These are phyloP conservation scores for Wickerhamiella cacticola DNA, from an alignment of 805 yeast genomes.

Conservation along the genomic window DNA sequence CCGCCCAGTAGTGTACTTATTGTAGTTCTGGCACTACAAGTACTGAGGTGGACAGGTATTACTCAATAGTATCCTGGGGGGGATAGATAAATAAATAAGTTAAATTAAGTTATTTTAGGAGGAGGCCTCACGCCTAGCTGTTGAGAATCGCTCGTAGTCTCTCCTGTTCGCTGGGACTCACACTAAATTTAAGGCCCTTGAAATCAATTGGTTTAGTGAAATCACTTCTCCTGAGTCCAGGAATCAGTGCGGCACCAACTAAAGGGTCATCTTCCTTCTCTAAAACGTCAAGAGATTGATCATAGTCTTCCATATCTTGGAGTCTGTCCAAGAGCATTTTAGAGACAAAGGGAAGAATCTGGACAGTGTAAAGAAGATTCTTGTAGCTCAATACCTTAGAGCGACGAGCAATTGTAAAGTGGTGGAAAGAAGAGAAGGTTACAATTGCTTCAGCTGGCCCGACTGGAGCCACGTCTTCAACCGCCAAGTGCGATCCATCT, in stretches of 20 bases:
- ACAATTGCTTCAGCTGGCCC: constrained; percentile 9
- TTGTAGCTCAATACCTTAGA: neutral
- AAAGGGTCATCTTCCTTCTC: constrained; percentile 10
- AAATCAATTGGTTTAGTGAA: constrained; percentile 8
- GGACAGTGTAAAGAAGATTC: neutral
- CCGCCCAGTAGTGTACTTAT: constrained; percentile 47
- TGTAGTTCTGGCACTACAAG: constrained; percentile 43
- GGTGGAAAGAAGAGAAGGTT: neutral
- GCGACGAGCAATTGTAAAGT: constrained; percentile 1
- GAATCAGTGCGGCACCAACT: constrained; percentile 10
- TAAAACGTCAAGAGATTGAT: constrained; percentile 3
- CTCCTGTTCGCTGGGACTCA: neutral
- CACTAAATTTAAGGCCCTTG: neutral
- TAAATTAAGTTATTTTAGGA: too few species aligned
- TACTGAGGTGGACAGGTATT: constrained; percentile 40
- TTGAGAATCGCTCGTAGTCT: neutral
- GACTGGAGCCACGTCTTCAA: constrained; percentile 10
- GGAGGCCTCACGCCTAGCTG: neutral
- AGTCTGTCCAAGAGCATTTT: constrained; percentile 10
- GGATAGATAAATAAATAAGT: too few species aligned
- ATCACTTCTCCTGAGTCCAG: constrained; percentile 3
- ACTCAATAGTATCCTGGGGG: too few species aligned
- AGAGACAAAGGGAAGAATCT: constrained; percentile 4
- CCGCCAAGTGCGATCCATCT: neutral
- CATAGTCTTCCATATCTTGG: constrained; percentile 10